Base-by-base conservation (phyloP, 768 basidiomycete species). In the Agaricus subrufescens region DNA sequence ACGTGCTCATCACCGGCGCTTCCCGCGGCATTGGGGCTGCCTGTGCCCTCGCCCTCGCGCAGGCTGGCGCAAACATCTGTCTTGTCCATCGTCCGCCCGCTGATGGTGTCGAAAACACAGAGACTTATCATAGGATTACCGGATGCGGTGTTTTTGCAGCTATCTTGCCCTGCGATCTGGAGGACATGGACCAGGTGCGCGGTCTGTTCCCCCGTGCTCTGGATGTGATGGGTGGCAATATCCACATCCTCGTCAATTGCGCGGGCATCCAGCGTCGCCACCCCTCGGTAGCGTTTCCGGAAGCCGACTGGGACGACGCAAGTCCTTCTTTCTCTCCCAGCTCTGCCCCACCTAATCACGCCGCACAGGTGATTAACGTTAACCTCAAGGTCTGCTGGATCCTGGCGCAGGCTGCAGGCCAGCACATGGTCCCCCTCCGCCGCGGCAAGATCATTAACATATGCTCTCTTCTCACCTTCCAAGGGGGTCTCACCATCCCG, bases 361-460 rank as follows among this genome's bases (percentile, higher is more conserved):
- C 51, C 51, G 49, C 15, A 39, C 63, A 91, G 90, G 91, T 93
- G 54, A 75, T 94, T 57, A 80, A 89, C 63, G 83, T 91, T 62
- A 97, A 97, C 75, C 83, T 97, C 67, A 93, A 91, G 70, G 83
- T 91, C 7, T 84, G 81, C 56, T 97, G 88, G 82, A 78, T 92
- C 29, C 86, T 95, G 59, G 85, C 84, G 14, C 89, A 89, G 70
- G 88, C 91, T 49, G 89, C 88, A n/a, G 94, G 91, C 11, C 75
- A 79, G 59, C 94, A 97, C 73, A 95, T 95, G 93, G 83, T 94
- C 10, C 84, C 77, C 52, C 83, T 73, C 63, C 76, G 69, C 49
- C 71, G 74, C 29, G 86, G 86, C 39, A 87, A 87, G 65, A 86
- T 90, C 63, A 86, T 90, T 73, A 88, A 87, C 69, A 78, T 88